phyloP scores from a whole-genome alignment of 1,284 basidiomycete species.

The Erythrobasidium hasegawianum region DNA sequence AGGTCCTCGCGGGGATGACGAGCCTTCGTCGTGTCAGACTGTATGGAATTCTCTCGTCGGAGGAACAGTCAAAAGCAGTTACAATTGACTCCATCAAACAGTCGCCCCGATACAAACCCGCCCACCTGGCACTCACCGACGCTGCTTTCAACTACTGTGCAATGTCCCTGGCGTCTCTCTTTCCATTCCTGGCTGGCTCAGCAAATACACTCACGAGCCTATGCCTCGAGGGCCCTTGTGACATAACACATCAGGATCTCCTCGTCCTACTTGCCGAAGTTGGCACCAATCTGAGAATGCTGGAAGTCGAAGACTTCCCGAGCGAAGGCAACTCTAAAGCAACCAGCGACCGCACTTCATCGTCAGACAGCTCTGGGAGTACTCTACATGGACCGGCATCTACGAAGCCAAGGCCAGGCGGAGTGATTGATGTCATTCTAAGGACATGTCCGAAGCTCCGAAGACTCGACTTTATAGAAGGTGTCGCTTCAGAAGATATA shows the following conservation, averaged over 20 bases:
- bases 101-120: not conserved
- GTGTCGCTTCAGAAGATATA: not conserved
- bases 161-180: not conserved
- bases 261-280: not conserved
- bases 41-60: conserved; percentile 8
- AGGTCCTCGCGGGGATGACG: not conserved
- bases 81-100: conserved; percentile 1
- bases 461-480: conserved; percentile 18
- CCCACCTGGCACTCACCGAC: not conserved
- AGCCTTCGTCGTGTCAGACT: conserved; percentile 5
- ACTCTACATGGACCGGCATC: not conserved
- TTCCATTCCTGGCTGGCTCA: conserved; percentile 6
- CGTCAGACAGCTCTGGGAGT: too few relatives aligned
- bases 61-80: not conserved
- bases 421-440: conserved; percentile 12
- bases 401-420: not conserved
- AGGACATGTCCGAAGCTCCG: conserved; percentile 4
- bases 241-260: conserved; percentile 14
- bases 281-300: not conserved
- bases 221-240: conserved; percentile 9
- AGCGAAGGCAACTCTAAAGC: too few relatives aligned
- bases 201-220: not conserved
- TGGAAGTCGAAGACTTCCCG: conserved; percentile 2
- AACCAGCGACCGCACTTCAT: too few relatives aligned
- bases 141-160: conserved; percentile 18